A percentile compares a stretch with the other conserved stretches of the same genome.
phyloP scores from a whole-genome alignment of 768 basidiomycete genomes.

The Naganishia friedmannii region DNA sequence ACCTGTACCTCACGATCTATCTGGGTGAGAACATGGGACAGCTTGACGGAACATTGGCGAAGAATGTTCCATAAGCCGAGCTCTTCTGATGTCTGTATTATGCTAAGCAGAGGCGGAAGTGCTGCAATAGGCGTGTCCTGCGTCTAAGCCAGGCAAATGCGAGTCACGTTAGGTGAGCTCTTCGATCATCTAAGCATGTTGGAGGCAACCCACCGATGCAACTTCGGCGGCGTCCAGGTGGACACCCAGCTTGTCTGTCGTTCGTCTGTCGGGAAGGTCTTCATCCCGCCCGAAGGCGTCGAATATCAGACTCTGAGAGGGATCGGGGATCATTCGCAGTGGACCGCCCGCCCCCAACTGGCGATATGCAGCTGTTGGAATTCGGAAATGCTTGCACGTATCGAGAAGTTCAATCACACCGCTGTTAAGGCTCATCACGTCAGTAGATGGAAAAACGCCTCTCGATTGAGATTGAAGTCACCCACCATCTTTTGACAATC shows the following conservation, averaged over 20 bases:
- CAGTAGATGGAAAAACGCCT: not conserved
- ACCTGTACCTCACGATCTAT: constrained; percentile 35
- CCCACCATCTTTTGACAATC: constrained; percentile 39
- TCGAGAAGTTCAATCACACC: constrained; percentile 28
- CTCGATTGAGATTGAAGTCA: not conserved
- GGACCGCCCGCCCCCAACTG: constrained; percentile 38
- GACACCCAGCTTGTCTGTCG: constrained; percentile 6
- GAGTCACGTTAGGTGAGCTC: not conserved
- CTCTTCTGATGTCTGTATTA: constrained; percentile 35
- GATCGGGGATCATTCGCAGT: constrained; percentile 25
- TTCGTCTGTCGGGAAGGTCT: constrained; percentile 2
- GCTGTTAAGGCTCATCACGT: constrained; percentile 21
- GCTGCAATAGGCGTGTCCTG: constrained; percentile 9
- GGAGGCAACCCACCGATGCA: constrained; percentile 9
- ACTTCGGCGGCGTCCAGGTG: constrained; percentile 14
- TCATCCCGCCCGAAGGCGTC: constrained; percentile 29
- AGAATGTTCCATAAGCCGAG: constrained; percentile 39
- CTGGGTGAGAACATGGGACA: constrained; percentile 38
- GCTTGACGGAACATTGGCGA: constrained; percentile 36
- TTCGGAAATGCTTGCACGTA: constrained; percentile 24
- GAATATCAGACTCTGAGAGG: constrained; percentile 12
- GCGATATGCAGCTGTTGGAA: constrained; percentile 27
- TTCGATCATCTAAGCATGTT: no score
- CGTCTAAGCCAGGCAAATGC: not conserved
- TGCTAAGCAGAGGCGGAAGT: constrained; percentile 38